Percentiles rank a stretch among this genome's conserved stretches.
Evolutionary conservation across 2,329 filamentous ascomycete genomes (phyloP).

Genomic region (Aureobasidium pullulans): DNA sequence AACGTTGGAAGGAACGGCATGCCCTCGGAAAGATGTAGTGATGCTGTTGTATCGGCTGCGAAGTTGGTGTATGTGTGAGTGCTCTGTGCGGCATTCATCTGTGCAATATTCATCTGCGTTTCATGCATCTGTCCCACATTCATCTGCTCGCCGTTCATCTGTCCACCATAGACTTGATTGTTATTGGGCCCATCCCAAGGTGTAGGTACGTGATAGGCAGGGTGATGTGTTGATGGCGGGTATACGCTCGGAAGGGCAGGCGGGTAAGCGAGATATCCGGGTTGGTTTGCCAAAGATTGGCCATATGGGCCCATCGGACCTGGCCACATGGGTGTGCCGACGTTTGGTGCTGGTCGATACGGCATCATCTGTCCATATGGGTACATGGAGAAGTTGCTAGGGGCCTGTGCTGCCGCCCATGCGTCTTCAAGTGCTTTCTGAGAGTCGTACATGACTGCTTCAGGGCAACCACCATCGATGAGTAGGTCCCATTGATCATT

Average conservation of each 20-base stretch:
- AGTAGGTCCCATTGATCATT: conserved; percentile 13
- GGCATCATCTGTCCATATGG: not conserved
- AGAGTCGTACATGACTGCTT: conserved; percentile 10
- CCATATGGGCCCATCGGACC: not conserved
- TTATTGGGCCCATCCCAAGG: not conserved
- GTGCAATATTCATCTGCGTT: no score
- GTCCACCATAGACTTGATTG: not conserved
- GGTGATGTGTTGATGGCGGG: no score
- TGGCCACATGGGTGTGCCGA: no score
- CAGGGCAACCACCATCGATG: not conserved
- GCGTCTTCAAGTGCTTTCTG: not conserved
- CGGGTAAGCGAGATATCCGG: no score
- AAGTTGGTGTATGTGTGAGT: no score
- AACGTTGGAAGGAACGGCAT: no score
- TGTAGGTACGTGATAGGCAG: no score
- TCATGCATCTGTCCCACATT: not conserved
- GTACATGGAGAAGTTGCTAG: not conserved
- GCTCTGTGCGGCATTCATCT: no score
- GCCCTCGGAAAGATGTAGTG: no score
- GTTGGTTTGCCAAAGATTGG: not conserved
- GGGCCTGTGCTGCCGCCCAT: no score
- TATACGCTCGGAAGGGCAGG: no score
- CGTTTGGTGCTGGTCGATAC: not conserved
- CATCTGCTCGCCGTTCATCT: not conserved
- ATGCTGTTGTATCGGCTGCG: not conserved